Evolutionary conservation across 2,329 filamentous ascomycete genomes (phyloP).

Genomic region (Akanthomyces dipterigenus): DNA sequence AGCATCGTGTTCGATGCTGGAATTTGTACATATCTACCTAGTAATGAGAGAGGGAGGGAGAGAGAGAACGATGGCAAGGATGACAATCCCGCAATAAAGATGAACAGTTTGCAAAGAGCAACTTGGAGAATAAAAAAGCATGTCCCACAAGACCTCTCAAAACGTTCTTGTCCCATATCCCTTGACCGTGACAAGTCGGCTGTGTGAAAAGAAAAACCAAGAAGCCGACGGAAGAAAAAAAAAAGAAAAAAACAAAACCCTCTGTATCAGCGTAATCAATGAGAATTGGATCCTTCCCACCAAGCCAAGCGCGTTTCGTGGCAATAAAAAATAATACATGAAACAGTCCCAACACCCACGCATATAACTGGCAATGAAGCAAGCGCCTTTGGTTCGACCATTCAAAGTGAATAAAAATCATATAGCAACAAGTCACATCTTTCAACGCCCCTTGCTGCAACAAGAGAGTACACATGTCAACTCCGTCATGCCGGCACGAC

Average conservation of each 20-base stretch:
- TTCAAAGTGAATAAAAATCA: not conserved
- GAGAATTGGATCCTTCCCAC: not conserved
- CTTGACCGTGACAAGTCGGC: not conserved
- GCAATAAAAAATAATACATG: not conserved
- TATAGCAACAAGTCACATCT: not conserved
- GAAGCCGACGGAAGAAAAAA: not conserved
- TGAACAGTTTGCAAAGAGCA: not conserved
- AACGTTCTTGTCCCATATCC: not conserved
- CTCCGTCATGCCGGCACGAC: constrained; percentile 21
- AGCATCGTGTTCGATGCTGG: not conserved
- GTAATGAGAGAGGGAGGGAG: not conserved
- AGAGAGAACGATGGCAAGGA: not conserved
- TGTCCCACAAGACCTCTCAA: not conserved
- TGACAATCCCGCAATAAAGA: not conserved
- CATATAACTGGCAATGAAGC: not conserved
- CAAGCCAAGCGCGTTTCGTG: not conserved
- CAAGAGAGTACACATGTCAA: not conserved
- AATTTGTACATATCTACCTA: constrained; percentile 11
- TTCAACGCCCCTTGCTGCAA: not conserved
- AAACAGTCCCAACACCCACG: constrained; percentile 1
- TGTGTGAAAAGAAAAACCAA: not conserved
- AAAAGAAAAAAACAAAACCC: too few relatives aligned
- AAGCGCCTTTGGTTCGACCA: not conserved
- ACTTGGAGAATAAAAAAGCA: not conserved
- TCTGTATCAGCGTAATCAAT: not conserved